Base-by-base conservation (phyloP, 768 basidiomycete genomes). In the Porpolomopsis calyptriformis region DNA sequence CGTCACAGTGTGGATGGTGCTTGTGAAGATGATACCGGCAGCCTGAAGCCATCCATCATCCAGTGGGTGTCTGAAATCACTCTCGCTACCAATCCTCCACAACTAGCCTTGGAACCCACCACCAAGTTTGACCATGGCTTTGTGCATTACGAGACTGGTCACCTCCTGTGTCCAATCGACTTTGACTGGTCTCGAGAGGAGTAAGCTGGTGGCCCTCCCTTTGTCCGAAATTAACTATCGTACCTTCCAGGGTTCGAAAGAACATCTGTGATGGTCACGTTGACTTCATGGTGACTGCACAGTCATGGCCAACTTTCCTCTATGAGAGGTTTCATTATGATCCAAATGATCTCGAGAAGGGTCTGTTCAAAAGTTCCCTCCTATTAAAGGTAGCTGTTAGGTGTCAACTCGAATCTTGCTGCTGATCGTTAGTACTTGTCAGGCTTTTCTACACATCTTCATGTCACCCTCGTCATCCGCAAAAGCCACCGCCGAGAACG, bases 381-480 rank as follows among this genome's bases (percentile, higher is more conserved):
- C 37, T 60, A 2, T n/a, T 57, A 4, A 53, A 48, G 52, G 57
- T 58, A 24, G 14, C 29, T 14, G 29, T 31, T 31, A 7, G 29
- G 7, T 31, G 14, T 31, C 29, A 31, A 7, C 14, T 22, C 31
- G 11, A 27, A 20, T 29, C 16, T 7, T 12, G 24, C 19, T 11
- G 11, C 19, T 12, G 16, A n/a, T 19, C 36, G 18, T 43, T 20
- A 31, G 9, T 20, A 43, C 18, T 23, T 24, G 46, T 26, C n/a
- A 55, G 58, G 43, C 50, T 1, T 55, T 50, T 40, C 51, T 49
- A 40, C 45, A 46, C n/a, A 48, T 57, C 3, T 54, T 55, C 19
- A 56, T 52, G 1, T 54, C 52, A 7, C 58, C 54, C 3, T 49
- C 49, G n/a, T 59, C 52, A 4, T 43, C 48, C 34, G 2, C 23